Conservation (phyloP, 73 alveolate species). For the Tetrahymena thermophila region DNA sequence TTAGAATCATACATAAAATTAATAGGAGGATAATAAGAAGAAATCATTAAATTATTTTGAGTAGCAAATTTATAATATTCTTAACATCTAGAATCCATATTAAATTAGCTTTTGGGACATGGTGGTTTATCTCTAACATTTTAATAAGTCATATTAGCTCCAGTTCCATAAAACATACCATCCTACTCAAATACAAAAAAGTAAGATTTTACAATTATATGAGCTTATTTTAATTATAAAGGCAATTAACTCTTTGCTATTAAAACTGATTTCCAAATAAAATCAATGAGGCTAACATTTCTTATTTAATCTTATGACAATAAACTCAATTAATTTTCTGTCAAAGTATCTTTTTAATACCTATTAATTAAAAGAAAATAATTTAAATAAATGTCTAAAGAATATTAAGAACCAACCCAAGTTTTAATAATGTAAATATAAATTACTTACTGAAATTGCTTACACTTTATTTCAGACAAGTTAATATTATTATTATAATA, state of each 20-base stretch:
- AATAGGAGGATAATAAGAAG: not conserved
- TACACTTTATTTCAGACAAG: no score
- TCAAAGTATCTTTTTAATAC: not conserved
- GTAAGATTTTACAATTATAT: not conserved
- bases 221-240: no score
- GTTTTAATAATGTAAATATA: no score
- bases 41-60: no score
- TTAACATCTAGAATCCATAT: not conserved
- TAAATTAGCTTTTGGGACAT: not conserved
- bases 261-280: not conserved
- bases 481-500: no score
- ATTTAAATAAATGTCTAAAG: no score
- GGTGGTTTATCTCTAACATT: not conserved
- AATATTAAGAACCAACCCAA: no score
- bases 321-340: no score
- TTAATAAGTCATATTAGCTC: not conserved
- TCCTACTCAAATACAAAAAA: not conserved
- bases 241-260: not conserved
- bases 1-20: not conserved
- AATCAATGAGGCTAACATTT: not conserved
- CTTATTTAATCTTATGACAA: not conserved
- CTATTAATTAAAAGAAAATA: not conserved
- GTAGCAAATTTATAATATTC: not conserved
- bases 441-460: no score
- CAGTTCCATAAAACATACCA: not conserved